Percentiles rank a stretch among this genome's conserved stretches.
These are phyloP conservation scores for Loxodes magnus DNA, from an alignment of 73 alveolate species.

Conservation along the genomic window DNA sequence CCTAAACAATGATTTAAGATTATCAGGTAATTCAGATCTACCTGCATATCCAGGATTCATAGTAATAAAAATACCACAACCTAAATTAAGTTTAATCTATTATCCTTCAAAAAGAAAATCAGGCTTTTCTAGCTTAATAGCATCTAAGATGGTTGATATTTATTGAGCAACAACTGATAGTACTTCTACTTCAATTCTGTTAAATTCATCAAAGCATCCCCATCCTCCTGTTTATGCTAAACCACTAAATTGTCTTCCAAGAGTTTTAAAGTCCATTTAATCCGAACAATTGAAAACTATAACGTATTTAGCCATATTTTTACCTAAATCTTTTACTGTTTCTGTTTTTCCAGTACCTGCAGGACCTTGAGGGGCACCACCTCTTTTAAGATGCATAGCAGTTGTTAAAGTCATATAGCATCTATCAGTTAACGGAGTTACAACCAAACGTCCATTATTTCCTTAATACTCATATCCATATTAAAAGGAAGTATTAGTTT, in stretches of 20 bases:
- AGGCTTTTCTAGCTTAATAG: constrained; percentile 53
- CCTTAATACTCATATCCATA: constrained; percentile 99
- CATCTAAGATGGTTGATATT: constrained; percentile 89
- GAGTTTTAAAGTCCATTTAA: constrained; percentile 94
- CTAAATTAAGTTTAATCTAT: constrained; percentile 76
- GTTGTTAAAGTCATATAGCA: constrained; percentile 95
- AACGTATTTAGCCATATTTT: constrained; percentile 98
- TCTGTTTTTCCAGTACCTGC: constrained; percentile 99
- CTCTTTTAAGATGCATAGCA: constrained; percentile 98
- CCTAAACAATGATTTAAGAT: constrained; percentile 94
- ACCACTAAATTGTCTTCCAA: constrained; percentile 99
- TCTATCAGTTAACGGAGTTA: constrained; percentile 99
- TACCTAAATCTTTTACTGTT: constrained; percentile 98
- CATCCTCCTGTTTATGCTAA: constrained; percentile 98
- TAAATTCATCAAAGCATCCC: constrained; percentile 99
- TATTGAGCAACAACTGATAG: constrained; percentile 99
- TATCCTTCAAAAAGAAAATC: constrained; percentile 80
- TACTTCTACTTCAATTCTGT: constrained; percentile 99
- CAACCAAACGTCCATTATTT: constrained; percentile 99
- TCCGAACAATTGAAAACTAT: constrained; percentile 99
- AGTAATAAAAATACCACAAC: constrained; percentile 94
- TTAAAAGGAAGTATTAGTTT: constrained; percentile 84
- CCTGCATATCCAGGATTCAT: constrained; percentile 99
- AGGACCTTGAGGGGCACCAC: constrained; percentile 99
- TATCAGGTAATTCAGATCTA: constrained; percentile 98